Conservation (phyloP, 805 yeast genomes). For the Clavispora asparagi region DNA sequence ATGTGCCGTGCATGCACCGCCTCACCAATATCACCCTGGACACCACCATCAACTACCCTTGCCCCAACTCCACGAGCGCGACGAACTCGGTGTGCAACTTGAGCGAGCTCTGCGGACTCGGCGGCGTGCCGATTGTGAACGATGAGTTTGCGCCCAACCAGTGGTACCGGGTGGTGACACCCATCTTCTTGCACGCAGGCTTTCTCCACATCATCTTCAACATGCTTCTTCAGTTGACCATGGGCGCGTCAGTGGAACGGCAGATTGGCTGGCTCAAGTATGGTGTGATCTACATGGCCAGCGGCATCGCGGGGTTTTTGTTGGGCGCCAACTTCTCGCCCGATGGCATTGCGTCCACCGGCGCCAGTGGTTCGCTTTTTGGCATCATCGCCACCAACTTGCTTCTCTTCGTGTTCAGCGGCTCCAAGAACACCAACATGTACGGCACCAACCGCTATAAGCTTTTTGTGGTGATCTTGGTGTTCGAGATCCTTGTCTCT, state of each 20-base stretch:
- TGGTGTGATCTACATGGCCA: conserved; percentile 48
- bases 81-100: conserved; percentile 54
- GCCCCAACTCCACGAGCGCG: conserved; percentile 58
- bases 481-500: conserved; percentile 54
- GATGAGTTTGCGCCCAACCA: conserved; percentile 47
- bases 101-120: conserved; percentile 56
- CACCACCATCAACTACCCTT: conserved; percentile 48
- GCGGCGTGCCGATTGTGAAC: conserved; percentile 36
- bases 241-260: conserved; percentile 57
- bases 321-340: conserved; percentile 69
- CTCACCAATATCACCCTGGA: conserved; percentile 47
- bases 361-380: conserved; percentile 68
- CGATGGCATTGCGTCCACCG: conserved; percentile 59
- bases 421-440: conserved; percentile 43
- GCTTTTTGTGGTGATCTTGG: conserved; percentile 40
- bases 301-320: conserved; percentile 64
- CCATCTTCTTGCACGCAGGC: conserved; percentile 72
- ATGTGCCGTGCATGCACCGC: conserved; percentile 63
- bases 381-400: conserved; percentile 64
- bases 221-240: conserved; percentile 51
- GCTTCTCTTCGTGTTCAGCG: conserved; percentile 48
- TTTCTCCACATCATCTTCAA: conserved; percentile 64
- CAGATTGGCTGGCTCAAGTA: conserved; percentile 52
- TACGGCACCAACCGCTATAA: conserved; percentile 44
- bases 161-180: conserved; percentile 66